These are phyloP conservation scores for Phytophthora gonapodyides DNA, from an alignment of 352 stramenopile species.

Conservation along the genomic window DNA sequence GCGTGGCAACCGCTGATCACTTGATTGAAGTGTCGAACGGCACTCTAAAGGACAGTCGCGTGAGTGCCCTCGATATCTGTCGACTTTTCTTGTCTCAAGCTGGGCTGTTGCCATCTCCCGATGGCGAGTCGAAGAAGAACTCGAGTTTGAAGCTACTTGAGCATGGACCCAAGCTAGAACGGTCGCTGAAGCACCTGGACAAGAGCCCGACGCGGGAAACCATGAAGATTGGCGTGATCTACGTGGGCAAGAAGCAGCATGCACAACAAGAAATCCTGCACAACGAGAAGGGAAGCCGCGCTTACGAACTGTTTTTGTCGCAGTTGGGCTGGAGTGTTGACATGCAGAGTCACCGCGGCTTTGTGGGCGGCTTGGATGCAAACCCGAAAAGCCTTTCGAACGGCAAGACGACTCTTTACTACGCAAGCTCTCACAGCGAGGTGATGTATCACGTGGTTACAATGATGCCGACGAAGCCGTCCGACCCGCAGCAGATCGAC, in stretches of 20 bases:
- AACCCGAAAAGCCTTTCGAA: constrained; percentile 87
- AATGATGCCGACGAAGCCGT: constrained; percentile 84
- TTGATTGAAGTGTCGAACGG: constrained; percentile 37
- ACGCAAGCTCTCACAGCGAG: constrained; percentile 80
- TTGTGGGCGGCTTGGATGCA: constrained; percentile 73
- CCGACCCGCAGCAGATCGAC: constrained; percentile 86
- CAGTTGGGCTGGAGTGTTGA: constrained; percentile 84
- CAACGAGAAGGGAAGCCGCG: constrained; percentile 68
- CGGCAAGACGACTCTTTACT: constrained; percentile 73
- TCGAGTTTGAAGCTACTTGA: constrained; percentile 70
- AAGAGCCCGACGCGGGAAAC: constrained; percentile 88
- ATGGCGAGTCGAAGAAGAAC: constrained; percentile 61
- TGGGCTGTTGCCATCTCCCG: constrained; percentile 62
- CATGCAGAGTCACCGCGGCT: constrained; percentile 69
- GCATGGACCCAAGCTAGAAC: constrained; percentile 74
- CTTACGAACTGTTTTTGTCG: constrained; percentile 74
- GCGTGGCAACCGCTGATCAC: constrained; percentile 32
- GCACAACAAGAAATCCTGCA: constrained; percentile 81
- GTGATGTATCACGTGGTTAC: constrained; percentile 90
- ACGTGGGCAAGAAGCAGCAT: constrained; percentile 76
- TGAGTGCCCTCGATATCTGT: constrained; percentile 78
- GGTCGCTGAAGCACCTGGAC: constrained; percentile 83
- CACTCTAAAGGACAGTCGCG: constrained; percentile 47
- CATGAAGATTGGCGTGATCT: constrained; percentile 91
- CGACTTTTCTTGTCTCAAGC: constrained; percentile 82